Evolutionary conservation across 768 basidiomycete species (phyloP).

Genomic region (Russula emetica): DNA sequence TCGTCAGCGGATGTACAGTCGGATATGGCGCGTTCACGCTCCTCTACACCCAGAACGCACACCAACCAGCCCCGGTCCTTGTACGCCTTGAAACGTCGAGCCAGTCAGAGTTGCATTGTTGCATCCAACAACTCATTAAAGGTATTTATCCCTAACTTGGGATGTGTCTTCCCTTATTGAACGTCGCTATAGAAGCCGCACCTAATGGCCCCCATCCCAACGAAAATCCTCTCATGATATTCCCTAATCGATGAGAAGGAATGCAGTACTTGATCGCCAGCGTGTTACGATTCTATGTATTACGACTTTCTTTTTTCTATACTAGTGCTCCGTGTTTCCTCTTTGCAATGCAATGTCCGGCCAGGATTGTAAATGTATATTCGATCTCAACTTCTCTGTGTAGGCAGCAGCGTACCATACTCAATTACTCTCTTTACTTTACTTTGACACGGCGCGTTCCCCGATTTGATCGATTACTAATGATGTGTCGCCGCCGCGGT

Average conservation of each 20-base stretch:
- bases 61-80: neutral
- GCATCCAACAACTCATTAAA: neutral
- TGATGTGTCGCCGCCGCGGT: neutral
- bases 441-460: too few species aligned
- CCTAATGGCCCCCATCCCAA: neutral
- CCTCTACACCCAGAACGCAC: neutral
- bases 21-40: neutral
- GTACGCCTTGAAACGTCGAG: slow-evolving; percentile 8
- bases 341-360: neutral
- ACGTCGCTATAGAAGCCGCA: neutral
- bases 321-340: neutral
- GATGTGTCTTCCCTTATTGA: neutral
- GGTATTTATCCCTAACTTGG: slow-evolving; percentile 1
- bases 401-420: too few species aligned
- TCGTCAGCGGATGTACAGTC: neutral
- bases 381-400: neutral
- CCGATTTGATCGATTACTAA: neutral
- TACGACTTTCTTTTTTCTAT: neutral
- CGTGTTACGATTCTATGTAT: neutral
- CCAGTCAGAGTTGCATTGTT: neutral
- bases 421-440: neutral
- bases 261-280: neutral
- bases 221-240: neutral
- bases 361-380: neutral
- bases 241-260: neutral